Evolutionary conservation across 352 stramenopile species (phyloP), one percentile per base, ranked within the genome.

Genomic region (Globisporangium sylvaticum): DNA sequence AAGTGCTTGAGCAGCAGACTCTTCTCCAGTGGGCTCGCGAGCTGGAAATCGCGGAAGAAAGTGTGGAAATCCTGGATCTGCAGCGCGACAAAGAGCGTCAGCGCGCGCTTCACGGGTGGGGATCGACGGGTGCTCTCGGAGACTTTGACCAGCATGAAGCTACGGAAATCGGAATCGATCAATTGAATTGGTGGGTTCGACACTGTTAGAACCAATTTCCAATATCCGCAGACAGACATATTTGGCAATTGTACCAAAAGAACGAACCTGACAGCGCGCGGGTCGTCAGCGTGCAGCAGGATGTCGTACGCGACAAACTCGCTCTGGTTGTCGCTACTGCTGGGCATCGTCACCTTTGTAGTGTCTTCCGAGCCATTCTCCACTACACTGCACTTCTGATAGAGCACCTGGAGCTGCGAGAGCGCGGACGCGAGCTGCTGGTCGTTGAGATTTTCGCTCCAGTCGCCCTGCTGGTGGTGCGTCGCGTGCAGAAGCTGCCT

Each of bases 381-480:
- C 18, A 44, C 14, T 22, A 7, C n/a, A 8, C 8, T 44, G 54
- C 29, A 22, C 34, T 64, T 67, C 5, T 56, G 58, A 50, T 80
- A 87, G 46, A 87, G 70, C 37, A 54, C 69, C 31, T 84, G 77
- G 2, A 92, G 69, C 58, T 89, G 74, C 0, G 77, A 74, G 20
- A 92, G 62, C 22, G 84, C 82, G 4, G 84, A 92, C 32, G 68
- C 70, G 29, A 92, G 71, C 64, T 92, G 84, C 52, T 92, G 76
- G 61, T 89, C 75, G 59, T 92, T 88, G 10, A 92, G 69, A 39
- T 75, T 79, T 64, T 91, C 81, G 58, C 84, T 92, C 84, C 84
- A 92, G 44, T 81, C 76, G 32, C 52, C 29, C 20, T 80, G 57
- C 44, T 66, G 46, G 18, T 52, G 29, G 22, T 53, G 25, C 14